Evolutionary conservation across 2,329 filamentous ascomycete genomes (phyloP).

Genomic region (Sphaerulina musiva): DNA sequence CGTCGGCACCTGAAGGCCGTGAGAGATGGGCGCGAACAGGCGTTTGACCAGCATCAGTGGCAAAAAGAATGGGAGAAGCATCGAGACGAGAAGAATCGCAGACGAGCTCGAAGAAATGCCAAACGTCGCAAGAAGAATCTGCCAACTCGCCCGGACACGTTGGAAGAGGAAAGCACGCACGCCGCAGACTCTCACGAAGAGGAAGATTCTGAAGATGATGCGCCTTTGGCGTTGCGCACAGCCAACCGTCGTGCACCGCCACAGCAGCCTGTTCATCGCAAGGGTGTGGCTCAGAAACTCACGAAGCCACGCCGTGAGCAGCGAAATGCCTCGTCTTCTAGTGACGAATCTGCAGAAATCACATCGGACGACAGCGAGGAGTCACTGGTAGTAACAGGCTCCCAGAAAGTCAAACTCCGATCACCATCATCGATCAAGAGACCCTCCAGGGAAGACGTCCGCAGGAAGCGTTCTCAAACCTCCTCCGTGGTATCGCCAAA

Average conservation of each 20-base stretch:
- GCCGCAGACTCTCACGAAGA: slow-evolving; percentile 10
- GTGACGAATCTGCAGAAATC: slow-evolving; percentile 5
- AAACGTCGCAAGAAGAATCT: slow-evolving; percentile 25
- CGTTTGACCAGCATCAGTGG: slow-evolving; percentile 25
- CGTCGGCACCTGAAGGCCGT: slow-evolving; percentile 17
- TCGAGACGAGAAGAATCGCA: slow-evolving; percentile 12
- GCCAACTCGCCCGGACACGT: slow-evolving; percentile 1
- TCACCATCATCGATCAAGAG: neutral
- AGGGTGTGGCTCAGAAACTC: slow-evolving; percentile 22
- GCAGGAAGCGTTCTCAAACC: neutral
- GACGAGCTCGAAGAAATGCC: slow-evolving; percentile 18
- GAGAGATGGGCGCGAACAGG: slow-evolving; percentile 12
- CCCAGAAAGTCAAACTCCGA: neutral
- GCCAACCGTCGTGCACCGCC: neutral
- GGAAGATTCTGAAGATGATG: slow-evolving; percentile 12
- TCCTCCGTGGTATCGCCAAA: neutral
- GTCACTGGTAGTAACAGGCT: slow-evolving; percentile 5
- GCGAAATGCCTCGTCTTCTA: slow-evolving; percentile 2
- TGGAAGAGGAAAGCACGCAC: slow-evolving; percentile 10
- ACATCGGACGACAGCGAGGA: slow-evolving; percentile 4
- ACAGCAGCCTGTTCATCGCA: slow-evolving; percentile 10
- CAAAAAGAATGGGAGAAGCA: slow-evolving; percentile 11
- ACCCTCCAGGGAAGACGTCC: neutral
- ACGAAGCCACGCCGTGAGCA: slow-evolving; percentile 3
- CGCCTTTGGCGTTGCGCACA: neutral